phyloP scores from a whole-genome alignment of 73 alveolate genomes.

The Stentor coeruleus region DNA sequence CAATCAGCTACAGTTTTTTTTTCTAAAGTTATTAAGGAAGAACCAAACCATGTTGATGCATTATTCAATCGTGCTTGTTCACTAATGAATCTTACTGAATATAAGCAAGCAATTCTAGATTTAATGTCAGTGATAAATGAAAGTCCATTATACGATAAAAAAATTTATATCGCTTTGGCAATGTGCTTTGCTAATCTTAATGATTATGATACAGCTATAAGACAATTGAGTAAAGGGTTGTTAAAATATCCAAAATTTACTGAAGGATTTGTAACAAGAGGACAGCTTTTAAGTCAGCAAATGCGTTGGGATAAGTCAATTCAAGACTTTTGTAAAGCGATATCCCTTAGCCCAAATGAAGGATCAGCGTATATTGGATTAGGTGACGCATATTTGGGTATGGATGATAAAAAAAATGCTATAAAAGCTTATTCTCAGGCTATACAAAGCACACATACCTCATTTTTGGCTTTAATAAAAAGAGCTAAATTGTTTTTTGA shows the following conservation, averaged over 20 bases:
- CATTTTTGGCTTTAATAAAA: conserved; percentile 28
- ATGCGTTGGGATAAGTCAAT: conserved; percentile 41
- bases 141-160: background rate
- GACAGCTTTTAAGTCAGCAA: conserved; percentile 37
- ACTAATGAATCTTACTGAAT: background rate
- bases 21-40: conserved; percentile 39
- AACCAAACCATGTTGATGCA: conserved; percentile 31
- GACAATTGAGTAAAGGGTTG: conserved; percentile 40
- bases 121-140: background rate
- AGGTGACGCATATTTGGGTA: conserved; percentile 42
- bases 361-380: conserved; percentile 50
- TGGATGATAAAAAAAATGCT: conserved; percentile 41
- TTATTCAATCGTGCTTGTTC: conserved; percentile 24
- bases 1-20: too few relatives aligned
- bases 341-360: conserved; percentile 41
- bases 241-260: conserved; percentile 36
- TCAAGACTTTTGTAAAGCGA: conserved; percentile 41
- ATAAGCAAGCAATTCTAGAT: background rate
- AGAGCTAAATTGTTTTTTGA: conserved; percentile 28
- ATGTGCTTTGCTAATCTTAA: background rate
- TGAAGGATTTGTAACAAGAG: conserved; percentile 51
- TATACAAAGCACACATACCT: conserved; percentile 29
- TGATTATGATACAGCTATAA: background rate
- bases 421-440: conserved; percentile 35
- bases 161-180: background rate